phyloP scores from a whole-genome alignment of 2,329 filamentous ascomycete species.

The Alternaria novae-zelandiae region DNA sequence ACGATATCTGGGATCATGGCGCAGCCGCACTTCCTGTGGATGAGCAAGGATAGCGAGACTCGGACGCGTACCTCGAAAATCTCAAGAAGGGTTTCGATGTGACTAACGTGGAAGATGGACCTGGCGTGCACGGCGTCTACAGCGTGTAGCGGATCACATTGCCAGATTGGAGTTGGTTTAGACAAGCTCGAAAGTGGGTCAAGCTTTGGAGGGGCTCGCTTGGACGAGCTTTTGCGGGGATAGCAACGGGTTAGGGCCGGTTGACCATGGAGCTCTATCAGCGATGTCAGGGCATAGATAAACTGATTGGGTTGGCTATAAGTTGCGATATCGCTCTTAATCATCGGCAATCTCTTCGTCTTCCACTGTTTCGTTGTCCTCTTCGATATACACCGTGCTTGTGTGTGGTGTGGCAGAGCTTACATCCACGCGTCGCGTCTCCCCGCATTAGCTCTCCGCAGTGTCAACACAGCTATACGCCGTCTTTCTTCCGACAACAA shows the following conservation, averaged over 20 bases:
- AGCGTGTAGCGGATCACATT: slow-evolving; percentile 19
- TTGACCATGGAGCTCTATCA: slow-evolving; percentile 13
- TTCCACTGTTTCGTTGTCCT: too few relatives aligned
- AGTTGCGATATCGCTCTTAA: slow-evolving; percentile 7
- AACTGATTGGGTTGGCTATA: slow-evolving; percentile 3
- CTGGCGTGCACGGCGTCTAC: slow-evolving; percentile 16
- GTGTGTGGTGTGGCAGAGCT: neutral
- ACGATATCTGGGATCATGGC: neutral
- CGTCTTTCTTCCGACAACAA: neutral
- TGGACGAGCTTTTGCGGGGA: slow-evolving; percentile 24
- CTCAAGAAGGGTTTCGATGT: neutral
- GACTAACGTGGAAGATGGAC: neutral
- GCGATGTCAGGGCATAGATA: slow-evolving; percentile 10
- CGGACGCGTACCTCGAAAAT: neutral
- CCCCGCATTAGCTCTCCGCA: slow-evolving; percentile 2
- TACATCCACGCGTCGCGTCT: neutral
- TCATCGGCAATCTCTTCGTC: too few relatives aligned
- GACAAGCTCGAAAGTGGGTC: slow-evolving; percentile 6
- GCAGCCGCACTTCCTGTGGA: neutral
- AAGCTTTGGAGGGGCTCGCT: slow-evolving; percentile 14
- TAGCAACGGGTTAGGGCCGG: slow-evolving; percentile 26
- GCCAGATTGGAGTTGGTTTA: slow-evolving; percentile 12
- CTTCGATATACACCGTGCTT: neutral
- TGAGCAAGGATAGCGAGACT: neutral
- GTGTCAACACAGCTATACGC: neutral